Evolutionary conservation across 1,139 yeast species (phyloP).

Genomic region (Taiozyma sp.): DNA sequence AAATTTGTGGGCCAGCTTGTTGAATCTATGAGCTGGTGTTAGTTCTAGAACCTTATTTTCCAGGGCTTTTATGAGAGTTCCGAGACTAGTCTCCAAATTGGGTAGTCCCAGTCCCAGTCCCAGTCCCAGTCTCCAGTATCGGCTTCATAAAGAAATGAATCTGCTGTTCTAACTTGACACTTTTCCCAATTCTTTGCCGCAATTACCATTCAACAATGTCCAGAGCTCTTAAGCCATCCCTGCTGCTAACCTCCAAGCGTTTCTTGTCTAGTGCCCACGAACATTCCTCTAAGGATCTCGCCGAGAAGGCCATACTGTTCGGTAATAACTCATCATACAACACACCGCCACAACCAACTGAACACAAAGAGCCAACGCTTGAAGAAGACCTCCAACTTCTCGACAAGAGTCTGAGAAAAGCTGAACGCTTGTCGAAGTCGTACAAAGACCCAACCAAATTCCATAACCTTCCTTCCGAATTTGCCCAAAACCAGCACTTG

Average conservation of each 20-base stretch:
- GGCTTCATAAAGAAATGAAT: not conserved
- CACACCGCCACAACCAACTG: not conserved
- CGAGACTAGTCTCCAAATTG: not conserved
- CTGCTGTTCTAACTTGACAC: not conserved
- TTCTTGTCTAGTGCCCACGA: slow-evolving; percentile 14
- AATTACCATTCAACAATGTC: not conserved
- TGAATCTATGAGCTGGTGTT: too few species aligned
- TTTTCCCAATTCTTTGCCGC: not conserved
- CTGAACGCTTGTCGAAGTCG: slow-evolving; percentile 30
- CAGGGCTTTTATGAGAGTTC: not conserved
- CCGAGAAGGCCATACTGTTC: slow-evolving; percentile 15
- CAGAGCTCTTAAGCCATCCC: not conserved
- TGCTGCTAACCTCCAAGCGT: not conserved
- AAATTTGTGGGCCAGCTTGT: not conserved
- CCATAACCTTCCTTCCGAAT: slow-evolving; percentile 46
- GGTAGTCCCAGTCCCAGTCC: not conserved
- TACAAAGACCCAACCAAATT: slow-evolving; percentile 39
- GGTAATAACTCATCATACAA: slow-evolving; percentile 3
- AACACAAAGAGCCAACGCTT: not conserved
- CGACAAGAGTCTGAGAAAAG: slow-evolving; percentile 29
- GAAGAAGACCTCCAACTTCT: slow-evolving; percentile 24
- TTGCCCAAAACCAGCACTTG: slow-evolving; percentile 56
- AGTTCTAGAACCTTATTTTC: not conserved
- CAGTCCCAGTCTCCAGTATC: not conserved
- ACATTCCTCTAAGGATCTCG: slow-evolving; percentile 18